Percentiles rank a stretch among this genome's conserved stretches.
Evolutionary conservation across 345 rosid species (phyloP).

Genomic region (Dovyalis caffra): DNA sequence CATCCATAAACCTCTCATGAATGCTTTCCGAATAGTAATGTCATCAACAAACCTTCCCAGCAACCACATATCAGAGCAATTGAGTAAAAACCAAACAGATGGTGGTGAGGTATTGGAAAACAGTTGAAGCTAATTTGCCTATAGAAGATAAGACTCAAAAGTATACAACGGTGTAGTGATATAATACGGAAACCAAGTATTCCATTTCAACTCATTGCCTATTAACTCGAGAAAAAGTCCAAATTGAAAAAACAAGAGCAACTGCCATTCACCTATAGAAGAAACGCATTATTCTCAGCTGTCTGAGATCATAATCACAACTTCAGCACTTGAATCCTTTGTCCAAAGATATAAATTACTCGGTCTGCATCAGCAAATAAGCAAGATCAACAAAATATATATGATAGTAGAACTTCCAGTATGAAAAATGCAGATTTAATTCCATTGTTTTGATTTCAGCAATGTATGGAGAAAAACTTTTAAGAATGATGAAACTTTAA

Average conservation of each 20-base stretch:
- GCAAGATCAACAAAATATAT: neutral
- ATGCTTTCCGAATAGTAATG: neutral
- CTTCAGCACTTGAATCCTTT: conserved; percentile 3
- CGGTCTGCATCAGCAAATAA: conserved; percentile 30
- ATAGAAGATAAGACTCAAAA: neutral
- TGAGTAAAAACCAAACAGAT: neutral
- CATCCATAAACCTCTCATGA: neutral
- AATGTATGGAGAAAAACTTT: neutral
- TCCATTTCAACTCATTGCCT: neutral
- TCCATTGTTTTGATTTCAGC: neutral
- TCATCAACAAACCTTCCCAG: neutral
- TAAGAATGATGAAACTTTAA: neutral
- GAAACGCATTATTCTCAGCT: neutral
- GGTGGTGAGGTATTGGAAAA: neutral
- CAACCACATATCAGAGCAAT: neutral
- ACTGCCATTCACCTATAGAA: conserved; percentile 11
- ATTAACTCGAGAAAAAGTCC: neutral
- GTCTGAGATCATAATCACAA: conserved; percentile 4
- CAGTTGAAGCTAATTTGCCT: neutral
- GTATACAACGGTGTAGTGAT: neutral
- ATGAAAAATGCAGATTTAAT: neutral
- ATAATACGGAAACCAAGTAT: neutral
- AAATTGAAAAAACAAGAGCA: neutral
- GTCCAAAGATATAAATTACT: conserved; percentile 21
- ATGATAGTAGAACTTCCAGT: neutral